phyloP scores from a whole-genome alignment of 805 yeast genomes.

The Ogataea pilisensis region DNA sequence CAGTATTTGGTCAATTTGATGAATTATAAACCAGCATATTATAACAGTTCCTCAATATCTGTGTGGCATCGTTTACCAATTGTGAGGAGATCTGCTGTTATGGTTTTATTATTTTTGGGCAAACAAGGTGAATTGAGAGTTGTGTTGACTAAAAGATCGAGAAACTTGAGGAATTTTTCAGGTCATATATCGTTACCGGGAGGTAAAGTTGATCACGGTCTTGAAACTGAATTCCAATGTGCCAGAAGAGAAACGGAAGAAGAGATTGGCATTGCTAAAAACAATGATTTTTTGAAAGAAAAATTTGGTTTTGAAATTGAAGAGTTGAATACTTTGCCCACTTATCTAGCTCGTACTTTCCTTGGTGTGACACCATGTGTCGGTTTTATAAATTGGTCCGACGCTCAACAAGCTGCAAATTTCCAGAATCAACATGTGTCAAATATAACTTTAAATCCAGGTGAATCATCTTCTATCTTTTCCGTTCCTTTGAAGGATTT shows the following conservation, averaged over 20 bases:
- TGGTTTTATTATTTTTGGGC: slow-evolving; percentile 70
- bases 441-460: slow-evolving; percentile 57
- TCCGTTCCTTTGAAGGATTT: slow-evolving; percentile 68
- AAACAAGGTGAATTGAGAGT: slow-evolving; percentile 72
- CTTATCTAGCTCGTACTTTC: slow-evolving; percentile 77
- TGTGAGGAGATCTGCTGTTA: slow-evolving; percentile 71
- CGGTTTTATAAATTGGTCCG: slow-evolving; percentile 50
- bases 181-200: slow-evolving; percentile 95
- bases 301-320: slow-evolving; percentile 57
- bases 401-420: slow-evolving; percentile 22
- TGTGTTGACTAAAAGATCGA: slow-evolving; percentile 72
- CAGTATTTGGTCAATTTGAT: slow-evolving; percentile 32
- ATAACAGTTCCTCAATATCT: slow-evolving; percentile 31
- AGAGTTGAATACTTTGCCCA: slow-evolving; percentile 61
- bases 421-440: slow-evolving; percentile 30
- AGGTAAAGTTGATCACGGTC: slow-evolving; percentile 74
- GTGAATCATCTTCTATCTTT: slow-evolving; percentile 69
- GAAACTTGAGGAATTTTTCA: slow-evolving; percentile 65
- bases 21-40: slow-evolving; percentile 32
- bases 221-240: slow-evolving; percentile 64
- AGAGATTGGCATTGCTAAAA: slow-evolving; percentile 70
- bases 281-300: slow-evolving; percentile 39
- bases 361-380: slow-evolving; percentile 80
- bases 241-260: slow-evolving; percentile 84
- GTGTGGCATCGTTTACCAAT: slow-evolving; percentile 67